These are phyloP conservation scores for Ulota crispa DNA, from an alignment of 225 moss, liverwort and hornwort species.

Conservation along the genomic window DNA sequence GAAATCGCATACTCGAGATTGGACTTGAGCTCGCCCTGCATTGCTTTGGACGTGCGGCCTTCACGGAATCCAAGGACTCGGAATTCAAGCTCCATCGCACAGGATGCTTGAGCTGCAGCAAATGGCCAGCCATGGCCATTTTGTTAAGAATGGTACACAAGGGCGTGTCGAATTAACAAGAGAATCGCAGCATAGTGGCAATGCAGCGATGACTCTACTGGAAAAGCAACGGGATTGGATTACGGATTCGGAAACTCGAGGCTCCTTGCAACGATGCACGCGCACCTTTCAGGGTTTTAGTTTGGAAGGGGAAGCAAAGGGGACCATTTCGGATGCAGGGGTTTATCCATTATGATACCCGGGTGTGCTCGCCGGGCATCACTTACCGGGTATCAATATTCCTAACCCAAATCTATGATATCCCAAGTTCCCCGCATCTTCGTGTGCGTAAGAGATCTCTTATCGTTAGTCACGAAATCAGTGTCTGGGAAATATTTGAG, in stretches of 20 bases:
- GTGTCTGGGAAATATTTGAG: no score
- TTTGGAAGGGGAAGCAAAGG: not conserved
- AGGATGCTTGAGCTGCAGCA: slow-evolving; percentile 39
- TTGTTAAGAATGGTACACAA: not conserved
- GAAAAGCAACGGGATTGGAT: not conserved
- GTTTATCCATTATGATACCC: slow-evolving; percentile 18
- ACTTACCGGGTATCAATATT: not conserved
- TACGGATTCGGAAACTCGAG: not conserved
- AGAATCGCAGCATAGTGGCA: slow-evolving; percentile 7
- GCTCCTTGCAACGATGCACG: not conserved
- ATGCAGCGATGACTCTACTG: not conserved
- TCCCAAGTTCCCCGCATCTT: not conserved
- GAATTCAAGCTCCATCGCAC: slow-evolving; percentile 23
- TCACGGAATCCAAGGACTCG: not conserved
- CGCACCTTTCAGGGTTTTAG: not conserved
- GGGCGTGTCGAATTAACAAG: not conserved
- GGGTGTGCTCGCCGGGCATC: not conserved
- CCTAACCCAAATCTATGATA: not conserved
- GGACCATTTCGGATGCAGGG: not conserved
- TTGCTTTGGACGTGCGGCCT: not conserved
- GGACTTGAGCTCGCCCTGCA: not conserved
- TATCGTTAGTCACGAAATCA: no score
- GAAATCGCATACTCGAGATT: not conserved
- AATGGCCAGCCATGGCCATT: slow-evolving; percentile 37
- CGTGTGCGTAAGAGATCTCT: not conserved